phyloP scores from a whole-genome alignment of 2,329 filamentous ascomycete species.

The Colletotrichum aenigma region DNA sequence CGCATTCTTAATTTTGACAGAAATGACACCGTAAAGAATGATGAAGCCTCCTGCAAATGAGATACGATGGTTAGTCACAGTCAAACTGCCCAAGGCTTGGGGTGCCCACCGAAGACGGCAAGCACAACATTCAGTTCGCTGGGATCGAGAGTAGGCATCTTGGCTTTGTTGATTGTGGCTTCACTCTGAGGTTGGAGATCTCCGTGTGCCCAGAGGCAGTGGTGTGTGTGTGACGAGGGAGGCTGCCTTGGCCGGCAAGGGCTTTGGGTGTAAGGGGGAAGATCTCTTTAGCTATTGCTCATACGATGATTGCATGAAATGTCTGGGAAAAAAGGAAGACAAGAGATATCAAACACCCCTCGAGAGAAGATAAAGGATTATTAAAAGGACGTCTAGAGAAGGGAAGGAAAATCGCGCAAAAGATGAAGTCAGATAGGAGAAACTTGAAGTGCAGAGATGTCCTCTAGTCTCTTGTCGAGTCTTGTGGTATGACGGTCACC shows the following conservation, averaged over 20 bases:
- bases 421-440: not conserved
- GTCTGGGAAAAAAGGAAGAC: not conserved
- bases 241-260: constrained; percentile 15
- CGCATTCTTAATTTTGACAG: constrained; percentile 54
- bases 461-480: not conserved
- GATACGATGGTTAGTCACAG: not conserved
- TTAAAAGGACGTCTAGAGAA: not conserved
- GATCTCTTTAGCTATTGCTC: not conserved
- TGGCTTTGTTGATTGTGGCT: not conserved
- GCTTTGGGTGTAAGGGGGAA: not conserved
- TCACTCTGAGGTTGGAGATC: not conserved
- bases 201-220: not conserved
- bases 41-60: constrained; percentile 46
- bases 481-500: constrained; percentile 16
- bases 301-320: not conserved
- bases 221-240: constrained; percentile 1
- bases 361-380: not conserved
- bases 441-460: not conserved
- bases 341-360: not conserved
- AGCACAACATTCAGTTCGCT: constrained; percentile 53
- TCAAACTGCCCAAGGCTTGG: not conserved
- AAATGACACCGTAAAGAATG: constrained; percentile 52
- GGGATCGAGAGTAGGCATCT: constrained; percentile 26
- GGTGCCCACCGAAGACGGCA: constrained; percentile 43
- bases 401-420: not conserved